Evolutionary conservation across 2,329 filamentous ascomycete species (phyloP), one percentile per base, ranked within the genome.

Genomic region (Pezicula carpinea): DNA sequence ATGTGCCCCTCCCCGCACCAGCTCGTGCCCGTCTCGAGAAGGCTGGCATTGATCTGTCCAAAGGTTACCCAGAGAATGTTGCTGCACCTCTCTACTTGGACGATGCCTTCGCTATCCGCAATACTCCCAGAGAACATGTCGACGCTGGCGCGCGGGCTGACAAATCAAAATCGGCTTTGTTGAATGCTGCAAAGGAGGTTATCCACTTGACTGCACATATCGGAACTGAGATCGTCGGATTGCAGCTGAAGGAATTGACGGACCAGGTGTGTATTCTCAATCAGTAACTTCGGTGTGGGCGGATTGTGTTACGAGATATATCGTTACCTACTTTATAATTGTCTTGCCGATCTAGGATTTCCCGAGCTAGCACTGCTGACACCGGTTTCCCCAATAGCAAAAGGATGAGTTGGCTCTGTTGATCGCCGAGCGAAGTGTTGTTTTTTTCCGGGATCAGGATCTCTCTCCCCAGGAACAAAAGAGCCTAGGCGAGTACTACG

Each of bases 1-100:
- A 68, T 0, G 70, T 89, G 1, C 73, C 71, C 1, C 69, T 89
- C 6, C 85, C 85, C 3, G 71, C 71, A 8, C 56, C 76, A 1
- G 69, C 83, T 1, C 71, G 74, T 1, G 68, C 73, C 41, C 74
- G 85, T 4, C 71, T 89, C 0, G 77, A 80, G 54, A 87, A 85
- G 51, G 83, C 82, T 0, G 83, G 81, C 1, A 75, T 89, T 44
- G 83, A 89, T 59, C 70, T 89, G 2, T 84, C 81, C 1, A 67
- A 79, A 1, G 85, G 85, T 0, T 89, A 89, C 53, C 85, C 85
- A 0, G 87, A 88, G 56, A 77, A 83, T 0, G 84, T 84, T 1
- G 75, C 79, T 0, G 74, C 74, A 40, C 85, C 85, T 0, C 67
- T 88, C 1, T 89, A 82, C 55, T 68, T 88, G 0, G 79, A 89